phyloP scores from a whole-genome alignment of 352 stramenopile species.

The Phytophthora tubulina region DNA sequence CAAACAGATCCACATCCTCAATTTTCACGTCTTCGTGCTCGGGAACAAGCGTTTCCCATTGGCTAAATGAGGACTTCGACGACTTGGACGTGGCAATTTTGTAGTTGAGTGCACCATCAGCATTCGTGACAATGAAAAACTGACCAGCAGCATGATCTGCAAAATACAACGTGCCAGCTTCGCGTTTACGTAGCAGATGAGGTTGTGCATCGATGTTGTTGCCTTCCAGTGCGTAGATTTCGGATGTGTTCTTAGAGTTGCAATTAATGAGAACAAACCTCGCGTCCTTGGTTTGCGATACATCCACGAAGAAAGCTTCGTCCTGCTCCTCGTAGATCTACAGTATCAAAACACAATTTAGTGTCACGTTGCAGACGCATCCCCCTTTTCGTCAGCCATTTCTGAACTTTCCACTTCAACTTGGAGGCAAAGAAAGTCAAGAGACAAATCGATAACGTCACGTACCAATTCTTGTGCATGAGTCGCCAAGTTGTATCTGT shows the following conservation, averaged over 20 bases:
- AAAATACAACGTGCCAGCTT: slow-evolving; percentile 85
- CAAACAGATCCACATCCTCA: slow-evolving; percentile 89
- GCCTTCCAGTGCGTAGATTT: slow-evolving; percentile 72
- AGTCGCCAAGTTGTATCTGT: slow-evolving; percentile 64
- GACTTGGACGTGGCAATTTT: slow-evolving; percentile 61
- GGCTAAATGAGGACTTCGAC: slow-evolving; percentile 7
- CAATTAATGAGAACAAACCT: slow-evolving; percentile 87
- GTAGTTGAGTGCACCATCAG: slow-evolving; percentile 76
- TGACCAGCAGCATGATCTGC: slow-evolving; percentile 72
- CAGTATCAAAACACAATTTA: slow-evolving; percentile 5
- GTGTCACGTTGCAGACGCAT: slow-evolving; percentile 18
- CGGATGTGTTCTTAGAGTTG: slow-evolving; percentile 90
- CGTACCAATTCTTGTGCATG: slow-evolving; percentile 64
- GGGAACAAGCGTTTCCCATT: slow-evolving; percentile 63
- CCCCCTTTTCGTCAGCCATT: slow-evolving; percentile 23
- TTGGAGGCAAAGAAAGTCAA: not conserved
- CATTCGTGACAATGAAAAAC: slow-evolving; percentile 90
- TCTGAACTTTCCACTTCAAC: slow-evolving; percentile 33
- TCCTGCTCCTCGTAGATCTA: slow-evolving; percentile 85
- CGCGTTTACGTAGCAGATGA: slow-evolving; percentile 58
- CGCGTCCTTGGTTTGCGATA: slow-evolving; percentile 87
- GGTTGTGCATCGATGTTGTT: slow-evolving; percentile 37
- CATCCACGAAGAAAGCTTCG: slow-evolving; percentile 85
- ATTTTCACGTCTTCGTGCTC: slow-evolving; percentile 81
- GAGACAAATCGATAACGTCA: slow-evolving; percentile 11